Conservation (phyloP, 2,329 filamentous ascomycete genomes). For the Fusarium tuaranense region DNA sequence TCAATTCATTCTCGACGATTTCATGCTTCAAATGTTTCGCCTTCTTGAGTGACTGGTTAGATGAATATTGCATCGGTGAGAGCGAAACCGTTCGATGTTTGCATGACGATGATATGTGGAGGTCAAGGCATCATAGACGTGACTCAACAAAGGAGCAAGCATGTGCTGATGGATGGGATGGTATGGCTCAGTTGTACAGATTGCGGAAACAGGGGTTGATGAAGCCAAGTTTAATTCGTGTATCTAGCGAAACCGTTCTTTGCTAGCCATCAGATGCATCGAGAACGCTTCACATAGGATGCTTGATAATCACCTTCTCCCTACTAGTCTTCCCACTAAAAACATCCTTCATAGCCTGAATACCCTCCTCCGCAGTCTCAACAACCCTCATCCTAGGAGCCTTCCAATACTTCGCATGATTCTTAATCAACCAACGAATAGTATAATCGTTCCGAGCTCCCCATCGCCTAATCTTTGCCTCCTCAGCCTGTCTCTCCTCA, state of each 20-base stretch:
- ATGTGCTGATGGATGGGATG: neutral
- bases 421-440: neutral
- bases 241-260: neutral
- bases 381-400: neutral
- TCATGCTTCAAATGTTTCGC: neutral
- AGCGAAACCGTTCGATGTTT: neutral
- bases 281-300: neutral
- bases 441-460: neutral
- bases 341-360: neutral
- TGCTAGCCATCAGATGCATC: neutral
- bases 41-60: neutral
- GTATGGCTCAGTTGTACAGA: neutral
- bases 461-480: neutral
- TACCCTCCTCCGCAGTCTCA: neutral
- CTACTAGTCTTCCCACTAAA: conserved; percentile 1
- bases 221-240: neutral
- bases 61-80: neutral
- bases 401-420: neutral
- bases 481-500: neutral
- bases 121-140: neutral
- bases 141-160: neutral
- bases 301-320: neutral
- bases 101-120: neutral
- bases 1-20: neutral
- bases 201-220: neutral